Conservation (phyloP, 1,284 basidiomycete species). For the Albatrellus sp. region DNA sequence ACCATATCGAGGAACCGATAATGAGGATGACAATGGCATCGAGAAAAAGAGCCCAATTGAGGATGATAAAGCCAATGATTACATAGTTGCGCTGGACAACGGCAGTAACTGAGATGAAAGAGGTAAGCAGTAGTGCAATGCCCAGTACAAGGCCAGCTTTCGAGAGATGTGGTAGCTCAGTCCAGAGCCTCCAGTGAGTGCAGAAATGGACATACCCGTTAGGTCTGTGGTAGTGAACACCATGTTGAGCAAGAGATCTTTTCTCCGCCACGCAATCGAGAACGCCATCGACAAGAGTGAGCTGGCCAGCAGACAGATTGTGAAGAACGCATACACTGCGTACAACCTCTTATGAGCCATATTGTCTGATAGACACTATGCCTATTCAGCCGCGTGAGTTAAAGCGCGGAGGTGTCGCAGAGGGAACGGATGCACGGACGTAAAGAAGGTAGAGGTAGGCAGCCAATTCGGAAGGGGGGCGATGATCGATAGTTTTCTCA, state of each 20-base stretch:
- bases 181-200: neutral
- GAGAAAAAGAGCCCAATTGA: conserved; percentile 61
- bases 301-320: conserved; percentile 55
- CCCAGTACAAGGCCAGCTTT: conserved; percentile 64
- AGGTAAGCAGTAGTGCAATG: conserved; percentile 54
- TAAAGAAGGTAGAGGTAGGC: neutral
- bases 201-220: conserved; percentile 33
- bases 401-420: neutral
- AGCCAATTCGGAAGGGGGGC: neutral
- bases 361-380: conserved; percentile 16
- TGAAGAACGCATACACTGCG: conserved; percentile 59
- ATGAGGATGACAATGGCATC: conserved; percentile 47
- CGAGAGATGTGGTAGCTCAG: neutral
- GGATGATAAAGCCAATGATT: conserved; percentile 51
- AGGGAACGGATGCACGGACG: neutral
- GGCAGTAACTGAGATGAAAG: conserved; percentile 54
- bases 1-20: conserved; percentile 66
- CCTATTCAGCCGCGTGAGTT: conserved; percentile 5
- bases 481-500: neutral
- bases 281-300: conserved; percentile 52
- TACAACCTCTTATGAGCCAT: conserved; percentile 66
- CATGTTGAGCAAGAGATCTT: conserved; percentile 58
- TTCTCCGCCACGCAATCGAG: conserved; percentile 56
- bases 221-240: conserved; percentile 46
- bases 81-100: conserved; percentile 59